Base-by-base conservation (phyloP, 1,284 basidiomycete genomes). In the Ganoderma lingzhi region DNA sequence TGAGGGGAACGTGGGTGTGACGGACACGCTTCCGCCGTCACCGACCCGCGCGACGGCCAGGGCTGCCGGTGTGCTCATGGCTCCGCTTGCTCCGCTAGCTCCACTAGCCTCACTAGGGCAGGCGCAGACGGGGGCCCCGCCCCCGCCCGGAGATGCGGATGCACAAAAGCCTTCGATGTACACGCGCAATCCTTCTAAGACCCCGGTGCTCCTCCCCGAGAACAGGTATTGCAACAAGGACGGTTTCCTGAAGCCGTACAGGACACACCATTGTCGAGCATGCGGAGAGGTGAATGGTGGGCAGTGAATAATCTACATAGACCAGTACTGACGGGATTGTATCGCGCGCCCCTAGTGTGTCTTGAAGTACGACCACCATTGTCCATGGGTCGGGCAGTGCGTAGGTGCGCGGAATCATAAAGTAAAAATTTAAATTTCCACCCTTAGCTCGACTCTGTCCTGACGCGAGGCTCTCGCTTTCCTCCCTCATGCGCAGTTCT, bases 301-400 rank as follows among this genome's bases (percentile, higher is more conserved):
- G 14, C 4, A n/a, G 23, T 8, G 37, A 2, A 48, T 9, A 6
- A 2, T 19, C n/a, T 3, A 23, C 14, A 17, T 28, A 30, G 59
- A n/a, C 19, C 56, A 10, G 35, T 19, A 39, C 56, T 59, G 37
- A 42, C 12, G 59, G 56, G 8, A 35, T 32, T 12, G 62, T 17
- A 30, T 48, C 48, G 37, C 37, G 59, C 12, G 6, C 45, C n/a
- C 35, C 8, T 75, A 91, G 84, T 94, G 92, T 76, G 84, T 94
- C 0, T 78, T 93, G 62, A 88, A 88, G 76, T 94, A 89, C 77
- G 93, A 94, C 76, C 93, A 94, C 79, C 93, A 94, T 76, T 92
- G 90, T 78, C 90, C 91, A 65, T 91, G 93, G 93, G 90, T 95
- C 63, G 93, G 93, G 37, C 92, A 93, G 73, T 95, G 93, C 75